Evolutionary conservation across 2,329 filamentous ascomycete species (phyloP).

Genomic region (Arthrobotrys pseudoclavata): DNA sequence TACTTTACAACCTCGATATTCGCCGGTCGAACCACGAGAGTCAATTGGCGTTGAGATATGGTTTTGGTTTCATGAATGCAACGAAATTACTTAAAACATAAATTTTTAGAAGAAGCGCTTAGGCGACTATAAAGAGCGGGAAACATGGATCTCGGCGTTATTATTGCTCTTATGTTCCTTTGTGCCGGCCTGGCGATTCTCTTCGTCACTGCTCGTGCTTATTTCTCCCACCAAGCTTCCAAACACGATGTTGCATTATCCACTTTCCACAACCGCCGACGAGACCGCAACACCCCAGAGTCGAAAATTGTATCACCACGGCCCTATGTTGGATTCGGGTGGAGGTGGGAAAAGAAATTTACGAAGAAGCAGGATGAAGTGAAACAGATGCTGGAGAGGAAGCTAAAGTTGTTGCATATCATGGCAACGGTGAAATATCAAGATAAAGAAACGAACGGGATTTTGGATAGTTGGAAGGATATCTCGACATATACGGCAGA

Average conservation of each 20-base stretch:
- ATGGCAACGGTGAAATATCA: conserved; percentile 57
- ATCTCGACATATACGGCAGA: conserved; percentile 42
- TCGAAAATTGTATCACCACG: conserved; percentile 31
- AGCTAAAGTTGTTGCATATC: conserved; percentile 50
- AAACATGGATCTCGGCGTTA: conserved; percentile 22
- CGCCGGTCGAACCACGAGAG: background rate
- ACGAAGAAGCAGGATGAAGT: conserved; percentile 37
- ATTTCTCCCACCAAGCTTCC: conserved; percentile 21
- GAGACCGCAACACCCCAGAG: conserved; percentile 12
- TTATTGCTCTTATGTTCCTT: conserved; percentile 44
- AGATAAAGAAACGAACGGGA: conserved; percentile 48
- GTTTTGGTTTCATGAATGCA: background rate
- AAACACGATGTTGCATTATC: conserved; percentile 6
- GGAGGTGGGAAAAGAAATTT: conserved; percentile 56
- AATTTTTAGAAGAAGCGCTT: background rate
- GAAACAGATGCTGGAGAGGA: conserved; percentile 45
- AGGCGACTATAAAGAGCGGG: background rate
- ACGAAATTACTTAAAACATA: background rate
- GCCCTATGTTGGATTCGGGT: conserved; percentile 29
- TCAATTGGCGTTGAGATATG: background rate
- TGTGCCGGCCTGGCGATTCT: conserved; percentile 33
- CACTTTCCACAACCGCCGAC: conserved; percentile 7
- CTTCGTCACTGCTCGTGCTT: conserved; percentile 26
- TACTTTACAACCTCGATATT: background rate
- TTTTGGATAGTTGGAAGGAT: conserved; percentile 51